Base-by-base conservation (phyloP, 148 eudicot species). In the Cornus kousa region DNA sequence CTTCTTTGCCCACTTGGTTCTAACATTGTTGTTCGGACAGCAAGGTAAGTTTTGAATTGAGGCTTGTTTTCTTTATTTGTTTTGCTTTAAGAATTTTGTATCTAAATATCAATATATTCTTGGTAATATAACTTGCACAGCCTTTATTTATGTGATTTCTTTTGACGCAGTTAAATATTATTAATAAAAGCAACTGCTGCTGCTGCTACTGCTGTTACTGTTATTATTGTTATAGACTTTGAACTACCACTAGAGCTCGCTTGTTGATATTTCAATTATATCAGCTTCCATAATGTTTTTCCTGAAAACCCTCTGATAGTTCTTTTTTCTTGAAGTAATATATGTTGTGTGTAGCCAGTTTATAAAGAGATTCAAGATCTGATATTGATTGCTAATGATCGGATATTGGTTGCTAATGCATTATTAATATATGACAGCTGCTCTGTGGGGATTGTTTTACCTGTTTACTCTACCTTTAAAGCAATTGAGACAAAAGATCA, bases 391-490 rank as follows among this genome's bases (percentile, higher is more conserved):
- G 1, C 7, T 72, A 10, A 20, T 48, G 50, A n/a, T n/a, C n/a
- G n/a, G 71, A 59, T 66, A 55, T 67, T 66, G 16, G 4, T 76
- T 67, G 1, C 7, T 72, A 10, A 20, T 48, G 50, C 10, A 37
- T 11, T 43, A 43, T 67, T 74, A 2, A 32, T 33, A 20, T 73
- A 28, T 80, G 64, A 1, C 92, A 91, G 94, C 80, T 89, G 91
- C 80, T 86, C 94, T 23, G 88, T 91, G 50, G 94, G 94, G 68
- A 74, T 83, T 78, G 91, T 79, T 48, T 78, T 95, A 73, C 98
- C 98, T 31, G 94, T 93, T 77, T 95, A 95, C 79, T 82, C 90
- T 12, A 95, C 98, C 35, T 95, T 93, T 73, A 95, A 90, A 85
- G 97, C 98, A 46, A 93, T 95, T 77, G 98, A 96, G 83, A 69